Base-by-base conservation (phyloP, 495 filamentous ascomycete species). In the Bacidia gigantensis region DNA sequence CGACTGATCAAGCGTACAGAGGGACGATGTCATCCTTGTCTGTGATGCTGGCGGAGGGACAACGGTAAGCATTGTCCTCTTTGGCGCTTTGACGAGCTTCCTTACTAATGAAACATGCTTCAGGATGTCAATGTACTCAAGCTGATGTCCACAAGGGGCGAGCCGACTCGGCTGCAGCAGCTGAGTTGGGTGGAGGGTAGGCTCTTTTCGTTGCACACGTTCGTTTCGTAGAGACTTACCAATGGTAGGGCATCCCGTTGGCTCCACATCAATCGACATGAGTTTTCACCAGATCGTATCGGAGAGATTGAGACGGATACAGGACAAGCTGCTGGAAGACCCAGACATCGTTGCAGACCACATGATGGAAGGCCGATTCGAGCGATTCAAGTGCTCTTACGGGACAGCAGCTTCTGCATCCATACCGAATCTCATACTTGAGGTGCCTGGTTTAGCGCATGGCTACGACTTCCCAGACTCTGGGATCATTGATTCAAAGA, bases 1-100 rank as follows among this genome's bases (percentile, higher is more conserved):
- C 29, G 14, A 35, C 29, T 35, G 14, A 35, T 35, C 29, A 14
- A 5, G 29, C 29, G 29, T 35, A 7, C 41, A 44, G 57, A 62
- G 62, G 22, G 53, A 65, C n/a, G 73, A 76, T 57, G 66, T 70
- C 9, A 58, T 77, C 7, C 60, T 79, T 24, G 67, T 79, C 26
- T 79, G 75, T 54, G 75, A 79, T 63, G 71, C 73, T 35, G 75
- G 75, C 0, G 75, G 75, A 46, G 75, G 75, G 11, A 77, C 75
- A 0, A 77, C 69, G n/a, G 67, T 68, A 57, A 22, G 59, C 26
- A 10, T 35, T 7, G 14, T 5, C 29, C 5, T 5, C 29, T 14
- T 7, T 14, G 29, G 5, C 29, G 14, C 7, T 14, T 7, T 5
- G 29, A 35, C n/a, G 29, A 35, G 26, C 47, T 40, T 3, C 0